phyloP scores from a whole-genome alignment of 225 moss, liverwort and hornwort genomes.

The Antitrichia curtipendula region DNA sequence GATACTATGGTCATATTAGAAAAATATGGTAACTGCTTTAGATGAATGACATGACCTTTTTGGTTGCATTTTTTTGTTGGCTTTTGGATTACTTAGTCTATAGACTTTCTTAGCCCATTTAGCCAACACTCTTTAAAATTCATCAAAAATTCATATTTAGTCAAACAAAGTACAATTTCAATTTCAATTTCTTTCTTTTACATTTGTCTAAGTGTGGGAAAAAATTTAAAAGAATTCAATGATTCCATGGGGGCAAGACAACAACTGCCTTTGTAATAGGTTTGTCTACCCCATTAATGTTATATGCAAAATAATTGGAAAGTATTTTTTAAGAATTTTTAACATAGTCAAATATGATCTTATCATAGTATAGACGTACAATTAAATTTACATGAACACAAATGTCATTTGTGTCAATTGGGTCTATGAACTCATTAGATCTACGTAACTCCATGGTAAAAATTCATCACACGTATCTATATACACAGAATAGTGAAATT shows the following conservation, averaged over 20 bases:
- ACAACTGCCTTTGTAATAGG: neutral
- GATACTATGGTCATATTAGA: rapidly evolving
- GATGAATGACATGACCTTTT: neutral
- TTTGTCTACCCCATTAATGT: neutral
- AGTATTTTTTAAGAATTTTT: neutral
- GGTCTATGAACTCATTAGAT: rapidly evolving
- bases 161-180: neutral
- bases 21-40: neutral
- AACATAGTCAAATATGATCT: neutral
- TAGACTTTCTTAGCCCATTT: neutral
- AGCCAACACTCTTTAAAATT: neutral
- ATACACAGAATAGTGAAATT: neutral
- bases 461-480: neutral
- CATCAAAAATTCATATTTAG: neutral
- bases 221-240: neutral
- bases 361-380: neutral
- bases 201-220: neutral
- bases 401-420: neutral
- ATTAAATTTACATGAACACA: neutral
- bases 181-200: neutral
- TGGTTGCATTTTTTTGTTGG: neutral
- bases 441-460: rapidly evolving
- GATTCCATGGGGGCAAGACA: neutral
- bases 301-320: neutral
- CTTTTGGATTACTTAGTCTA: neutral